Percentiles rank a stretch among this genome's conserved stretches.
Evolutionary conservation across 164 flowering plant species (phyloP).

Genomic region (Macadamia integrifolia): DNA sequence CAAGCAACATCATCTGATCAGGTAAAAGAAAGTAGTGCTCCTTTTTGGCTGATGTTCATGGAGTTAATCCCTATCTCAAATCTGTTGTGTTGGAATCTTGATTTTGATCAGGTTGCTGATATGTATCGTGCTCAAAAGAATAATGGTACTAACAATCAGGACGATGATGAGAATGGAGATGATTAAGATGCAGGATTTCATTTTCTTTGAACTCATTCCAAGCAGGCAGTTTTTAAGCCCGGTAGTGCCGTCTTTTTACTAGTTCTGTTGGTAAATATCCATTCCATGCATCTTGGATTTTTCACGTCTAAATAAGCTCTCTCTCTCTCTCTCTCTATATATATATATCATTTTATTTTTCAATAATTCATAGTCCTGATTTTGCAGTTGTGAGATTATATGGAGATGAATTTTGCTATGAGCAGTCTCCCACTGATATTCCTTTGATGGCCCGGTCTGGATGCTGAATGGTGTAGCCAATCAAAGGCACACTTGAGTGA

Average conservation of each 20-base stretch:
- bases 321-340: too few relatives aligned
- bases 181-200: neutral
- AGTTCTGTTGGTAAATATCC: neutral
- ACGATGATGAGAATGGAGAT: slow-evolving; percentile 47
- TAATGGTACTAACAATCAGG: slow-evolving; percentile 46
- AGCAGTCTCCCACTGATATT: neutral
- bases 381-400: too few relatives aligned
- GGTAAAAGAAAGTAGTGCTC: slow-evolving; percentile 29
- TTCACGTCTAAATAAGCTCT: too few relatives aligned
- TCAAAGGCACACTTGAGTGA: too few relatives aligned
- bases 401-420: neutral
- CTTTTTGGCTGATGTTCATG: slow-evolving; percentile 1
- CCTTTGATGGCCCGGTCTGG: too few relatives aligned
- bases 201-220: neutral
- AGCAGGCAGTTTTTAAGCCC: neutral
- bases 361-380: too few relatives aligned
- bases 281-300: neutral
- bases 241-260: neutral
- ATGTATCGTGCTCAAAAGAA: slow-evolving; percentile 74
- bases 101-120: slow-evolving; percentile 62
- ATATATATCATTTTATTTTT: too few relatives aligned
- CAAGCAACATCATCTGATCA: slow-evolving; percentile 72
- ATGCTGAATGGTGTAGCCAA: neutral
- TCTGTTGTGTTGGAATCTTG: neutral
- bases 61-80: neutral